Evolutionary conservation across 1,139 yeast species (phyloP).

Genomic region (Candida gigantensis): DNA sequence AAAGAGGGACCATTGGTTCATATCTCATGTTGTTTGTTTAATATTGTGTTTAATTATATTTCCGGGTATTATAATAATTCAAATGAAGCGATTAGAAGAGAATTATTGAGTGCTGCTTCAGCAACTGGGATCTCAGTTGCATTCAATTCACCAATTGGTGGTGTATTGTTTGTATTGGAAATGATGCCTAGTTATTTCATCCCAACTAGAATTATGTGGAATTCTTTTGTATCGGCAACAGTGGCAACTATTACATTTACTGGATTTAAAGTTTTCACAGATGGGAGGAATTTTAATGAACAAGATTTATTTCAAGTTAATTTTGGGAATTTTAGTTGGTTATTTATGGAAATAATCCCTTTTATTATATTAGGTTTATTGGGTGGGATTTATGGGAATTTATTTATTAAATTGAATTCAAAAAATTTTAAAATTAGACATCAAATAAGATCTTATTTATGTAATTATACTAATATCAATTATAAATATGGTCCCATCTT

Average conservation of each 20-base stretch:
- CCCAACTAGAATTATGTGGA: constrained; percentile 74
- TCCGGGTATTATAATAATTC: constrained; percentile 26
- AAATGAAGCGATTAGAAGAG: constrained; percentile 61
- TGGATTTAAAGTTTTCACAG: constrained; percentile 61
- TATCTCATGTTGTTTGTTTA: constrained; percentile 66
- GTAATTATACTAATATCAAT: constrained; percentile 17
- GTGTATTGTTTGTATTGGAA: constrained; percentile 84
- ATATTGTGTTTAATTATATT: constrained; percentile 33
- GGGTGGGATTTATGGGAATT: constrained; percentile 69
- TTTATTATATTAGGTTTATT: constrained; percentile 64
- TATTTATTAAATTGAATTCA: constrained; percentile 52
- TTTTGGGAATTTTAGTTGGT: constrained; percentile 72
- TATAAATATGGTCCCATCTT: constrained; percentile 27
- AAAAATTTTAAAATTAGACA: constrained; percentile 24
- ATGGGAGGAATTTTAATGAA: constrained; percentile 51
- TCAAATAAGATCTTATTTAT: constrained; percentile 20
- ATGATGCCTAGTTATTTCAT: constrained; percentile 64
- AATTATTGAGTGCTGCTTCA: constrained; percentile 64
- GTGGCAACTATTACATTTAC: constrained; percentile 64
- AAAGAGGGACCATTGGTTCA: constrained; percentile 95
- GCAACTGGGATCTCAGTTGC: constrained; percentile 79
- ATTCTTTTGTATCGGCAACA: constrained; percentile 76
- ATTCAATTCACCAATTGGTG: constrained; percentile 80
- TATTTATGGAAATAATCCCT: constrained; percentile 66
- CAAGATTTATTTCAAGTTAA: constrained; percentile 64